Conservation (phyloP, 1,284 basidiomycete species). For the Mrakiaceae sp. region DNA sequence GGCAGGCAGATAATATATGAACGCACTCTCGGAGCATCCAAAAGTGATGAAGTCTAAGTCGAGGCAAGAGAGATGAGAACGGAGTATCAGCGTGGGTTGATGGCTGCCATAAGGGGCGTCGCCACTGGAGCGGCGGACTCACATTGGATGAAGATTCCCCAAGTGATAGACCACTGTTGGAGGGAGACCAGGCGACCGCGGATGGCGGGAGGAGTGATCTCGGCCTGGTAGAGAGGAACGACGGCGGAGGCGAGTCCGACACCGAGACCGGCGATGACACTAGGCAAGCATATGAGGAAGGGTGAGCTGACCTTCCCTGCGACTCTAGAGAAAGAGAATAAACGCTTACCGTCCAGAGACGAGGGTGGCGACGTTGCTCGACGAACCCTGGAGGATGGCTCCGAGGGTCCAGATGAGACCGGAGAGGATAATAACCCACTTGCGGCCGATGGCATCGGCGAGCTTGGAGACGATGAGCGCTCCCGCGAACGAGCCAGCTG, state of each 20-base stretch:
- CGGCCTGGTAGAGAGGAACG: slow-evolving; percentile 53
- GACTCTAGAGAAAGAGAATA: too few species aligned
- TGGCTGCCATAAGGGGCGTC: slow-evolving; percentile 12
- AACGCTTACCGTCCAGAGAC: slow-evolving; percentile 41
- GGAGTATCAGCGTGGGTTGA: too few species aligned
- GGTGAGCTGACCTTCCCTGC: too few species aligned
- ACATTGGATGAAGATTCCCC: slow-evolving; percentile 45
- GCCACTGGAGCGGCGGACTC: slow-evolving; percentile 33
- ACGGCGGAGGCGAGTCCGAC: slow-evolving; percentile 46
- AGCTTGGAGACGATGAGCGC: slow-evolving; percentile 37
- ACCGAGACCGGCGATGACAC: slow-evolving; percentile 50
- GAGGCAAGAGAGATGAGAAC: too few species aligned
- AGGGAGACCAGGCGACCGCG: slow-evolving; percentile 63
- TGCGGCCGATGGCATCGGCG: slow-evolving; percentile 55
- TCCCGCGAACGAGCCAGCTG: slow-evolving; percentile 38
- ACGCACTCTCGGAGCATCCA: slow-evolving; percentile 48
- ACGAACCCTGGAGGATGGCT: slow-evolving; percentile 52
- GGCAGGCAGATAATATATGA: too few species aligned
- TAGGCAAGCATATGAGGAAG: too few species aligned
- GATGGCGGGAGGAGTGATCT: slow-evolving; percentile 42
- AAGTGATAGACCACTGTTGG: slow-evolving; percentile 50
- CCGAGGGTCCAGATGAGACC: slow-evolving; percentile 62
- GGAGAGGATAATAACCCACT: slow-evolving; percentile 49
- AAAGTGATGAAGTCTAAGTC: slow-evolving; percentile 25
- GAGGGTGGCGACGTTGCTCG: slow-evolving; percentile 53